Conservation (phyloP, 352 stramenopile species). For the Phytophthora pluvialis region DNA sequence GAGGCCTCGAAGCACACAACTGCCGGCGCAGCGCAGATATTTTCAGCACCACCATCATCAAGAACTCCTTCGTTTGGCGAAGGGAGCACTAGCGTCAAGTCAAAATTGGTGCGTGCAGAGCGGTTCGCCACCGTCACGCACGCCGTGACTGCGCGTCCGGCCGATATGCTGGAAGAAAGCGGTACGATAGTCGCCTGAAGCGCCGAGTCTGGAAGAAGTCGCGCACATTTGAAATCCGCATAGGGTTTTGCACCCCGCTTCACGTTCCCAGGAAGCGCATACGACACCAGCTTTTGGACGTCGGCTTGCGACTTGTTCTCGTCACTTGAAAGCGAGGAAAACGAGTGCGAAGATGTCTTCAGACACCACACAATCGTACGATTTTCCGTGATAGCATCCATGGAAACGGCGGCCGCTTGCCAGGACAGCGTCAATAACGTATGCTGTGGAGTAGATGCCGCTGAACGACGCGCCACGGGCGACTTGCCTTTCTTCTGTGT, state of each 20-base stretch:
- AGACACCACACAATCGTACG: slow-evolving; percentile 75
- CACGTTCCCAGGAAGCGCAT: slow-evolving; percentile 14
- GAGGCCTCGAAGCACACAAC: slow-evolving; percentile 70
- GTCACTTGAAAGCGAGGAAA: slow-evolving; percentile 18
- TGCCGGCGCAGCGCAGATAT: background rate
- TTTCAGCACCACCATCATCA: background rate
- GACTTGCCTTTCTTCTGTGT: slow-evolving; percentile 28
- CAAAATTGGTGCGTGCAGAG: slow-evolving; percentile 52
- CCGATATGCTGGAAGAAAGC: slow-evolving; percentile 24
- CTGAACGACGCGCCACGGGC: background rate
- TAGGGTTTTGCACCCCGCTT: slow-evolving; percentile 16
- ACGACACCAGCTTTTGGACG: slow-evolving; percentile 28
- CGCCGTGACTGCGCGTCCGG: slow-evolving; percentile 28
- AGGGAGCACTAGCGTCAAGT: slow-evolving; percentile 70
- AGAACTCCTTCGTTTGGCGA: slow-evolving; percentile 4
- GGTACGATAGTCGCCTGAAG: slow-evolving; percentile 54
- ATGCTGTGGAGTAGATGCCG: slow-evolving; percentile 37
- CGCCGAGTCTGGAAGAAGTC: slow-evolving; percentile 47
- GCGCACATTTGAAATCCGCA: slow-evolving; percentile 39
- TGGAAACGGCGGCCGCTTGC: slow-evolving; percentile 38
- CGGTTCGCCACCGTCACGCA: slow-evolving; percentile 67
- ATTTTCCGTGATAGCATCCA: slow-evolving; percentile 62
- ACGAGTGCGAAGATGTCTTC: slow-evolving; percentile 18
- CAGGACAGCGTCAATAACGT: slow-evolving; percentile 72
- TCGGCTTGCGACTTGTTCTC: slow-evolving; percentile 8